Conservation (phyloP, 2,329 filamentous ascomycete species). For the Didymella segeticola region DNA sequence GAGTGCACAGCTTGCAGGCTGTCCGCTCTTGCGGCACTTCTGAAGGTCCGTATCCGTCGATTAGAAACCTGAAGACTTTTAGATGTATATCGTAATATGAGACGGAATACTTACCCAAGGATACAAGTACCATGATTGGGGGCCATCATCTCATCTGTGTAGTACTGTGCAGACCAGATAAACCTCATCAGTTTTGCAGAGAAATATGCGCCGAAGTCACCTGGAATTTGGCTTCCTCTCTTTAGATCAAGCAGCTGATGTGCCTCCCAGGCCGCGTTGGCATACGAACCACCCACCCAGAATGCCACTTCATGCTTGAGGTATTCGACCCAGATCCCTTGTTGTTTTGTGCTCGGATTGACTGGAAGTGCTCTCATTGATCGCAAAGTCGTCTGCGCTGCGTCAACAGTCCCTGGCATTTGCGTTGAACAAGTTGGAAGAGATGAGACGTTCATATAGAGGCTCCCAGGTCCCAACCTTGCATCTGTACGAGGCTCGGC, state of each 20-base stretch:
- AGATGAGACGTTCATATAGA: neutral
- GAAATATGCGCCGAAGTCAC: constrained; percentile 6
- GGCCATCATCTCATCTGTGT: constrained; percentile 10
- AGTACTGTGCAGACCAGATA: neutral
- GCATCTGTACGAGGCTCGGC: neutral
- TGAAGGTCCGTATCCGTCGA: constrained; percentile 11
- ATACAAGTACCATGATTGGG: constrained; percentile 16
- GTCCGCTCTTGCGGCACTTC: constrained; percentile 8
- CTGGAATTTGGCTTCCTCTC: neutral
- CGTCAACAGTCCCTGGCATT: neutral
- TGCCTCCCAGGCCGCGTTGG: neutral
- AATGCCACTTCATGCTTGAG: neutral
- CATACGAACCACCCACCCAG: neutral
- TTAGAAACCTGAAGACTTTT: constrained; percentile 1
- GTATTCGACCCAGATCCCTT: neutral
- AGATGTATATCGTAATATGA: neutral
- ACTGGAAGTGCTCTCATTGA: neutral
- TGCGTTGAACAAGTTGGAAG: neutral
- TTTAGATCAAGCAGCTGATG: constrained; percentile 1
- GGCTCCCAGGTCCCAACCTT: neutral
- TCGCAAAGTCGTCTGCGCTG: neutral
- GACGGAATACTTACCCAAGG: neutral
- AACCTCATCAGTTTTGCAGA: constrained; percentile 3
- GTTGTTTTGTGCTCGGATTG: neutral
- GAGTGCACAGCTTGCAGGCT: constrained; percentile 17